These are phyloP conservation scores for Cercophora samala DNA, from an alignment of 495 filamentous ascomycete species.

Conservation along the genomic window DNA sequence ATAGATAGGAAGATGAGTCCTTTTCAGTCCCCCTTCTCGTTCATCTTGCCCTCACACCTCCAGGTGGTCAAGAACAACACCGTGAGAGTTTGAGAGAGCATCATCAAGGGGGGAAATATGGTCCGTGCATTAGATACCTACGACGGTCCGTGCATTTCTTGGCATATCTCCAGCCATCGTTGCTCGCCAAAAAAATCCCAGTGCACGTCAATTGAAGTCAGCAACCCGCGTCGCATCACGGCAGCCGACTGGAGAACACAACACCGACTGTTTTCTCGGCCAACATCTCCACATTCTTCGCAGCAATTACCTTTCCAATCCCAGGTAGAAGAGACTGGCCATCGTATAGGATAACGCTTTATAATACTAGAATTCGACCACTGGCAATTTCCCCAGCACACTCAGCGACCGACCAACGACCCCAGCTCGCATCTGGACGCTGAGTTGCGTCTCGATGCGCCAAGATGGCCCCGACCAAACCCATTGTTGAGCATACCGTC, in stretches of 20 bases:
- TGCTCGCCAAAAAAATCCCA: conserved; percentile 5
- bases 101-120: neutral
- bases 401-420: neutral
- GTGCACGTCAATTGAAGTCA: conserved; percentile 10
- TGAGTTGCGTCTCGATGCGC: conserved; percentile 27
- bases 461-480: conserved; percentile 38
- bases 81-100: too few relatives aligned
- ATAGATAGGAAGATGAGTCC: too few relatives aligned
- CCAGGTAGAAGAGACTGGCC: neutral
- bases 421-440: conserved; percentile 12
- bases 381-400: neutral
- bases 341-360: neutral
- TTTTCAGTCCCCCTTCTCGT: too few relatives aligned
- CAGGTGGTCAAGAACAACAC: too few relatives aligned
- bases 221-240: conserved; percentile 5
- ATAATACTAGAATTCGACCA: neutral
- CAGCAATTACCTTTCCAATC: neutral
- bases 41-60: too few relatives aligned
- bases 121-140: neutral
- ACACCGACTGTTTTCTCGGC: neutral
- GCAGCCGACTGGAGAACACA: neutral
- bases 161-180: neutral
- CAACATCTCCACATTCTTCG: neutral
- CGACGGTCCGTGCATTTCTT: neutral
- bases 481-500: conserved; percentile 37